These are phyloP conservation scores for Entonaema liquescens DNA, from an alignment of 495 filamentous ascomycete species.

Conservation along the genomic window DNA sequence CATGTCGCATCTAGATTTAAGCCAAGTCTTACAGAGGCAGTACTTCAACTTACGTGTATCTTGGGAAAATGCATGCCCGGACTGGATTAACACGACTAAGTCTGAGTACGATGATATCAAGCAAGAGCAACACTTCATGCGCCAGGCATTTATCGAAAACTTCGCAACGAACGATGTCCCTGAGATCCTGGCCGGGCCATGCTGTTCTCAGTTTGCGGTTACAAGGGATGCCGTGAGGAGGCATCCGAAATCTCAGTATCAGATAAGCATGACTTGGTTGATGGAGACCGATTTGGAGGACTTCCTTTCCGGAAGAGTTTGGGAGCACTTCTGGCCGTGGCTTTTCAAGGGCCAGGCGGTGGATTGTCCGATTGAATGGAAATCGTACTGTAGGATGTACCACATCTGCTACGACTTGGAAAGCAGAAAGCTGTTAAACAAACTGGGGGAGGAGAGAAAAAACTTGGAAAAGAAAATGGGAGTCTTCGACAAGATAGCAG, in stretches of 20 bases:
- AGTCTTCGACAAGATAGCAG: constrained; percentile 20
- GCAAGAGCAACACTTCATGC: constrained; percentile 68
- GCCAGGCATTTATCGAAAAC: constrained; percentile 43
- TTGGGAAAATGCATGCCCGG: constrained; percentile 63
- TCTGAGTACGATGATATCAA: constrained; percentile 61
- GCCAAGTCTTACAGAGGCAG: constrained; percentile 53
- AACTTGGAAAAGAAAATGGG: constrained; percentile 14
- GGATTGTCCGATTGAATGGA: constrained; percentile 66
- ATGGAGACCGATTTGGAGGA: constrained; percentile 68
- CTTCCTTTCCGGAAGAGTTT: constrained; percentile 73
- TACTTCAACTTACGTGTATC: constrained; percentile 63
- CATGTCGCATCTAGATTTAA: constrained; percentile 53
- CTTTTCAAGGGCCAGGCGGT: constrained; percentile 68
- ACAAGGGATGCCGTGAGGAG: constrained; percentile 64
- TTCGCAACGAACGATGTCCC: constrained; percentile 53
- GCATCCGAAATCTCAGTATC: constrained; percentile 67
- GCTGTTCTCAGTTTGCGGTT: constrained; percentile 77
- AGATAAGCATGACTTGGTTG: constrained; percentile 74
- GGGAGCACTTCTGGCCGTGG: constrained; percentile 80
- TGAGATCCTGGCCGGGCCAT: constrained; percentile 62
- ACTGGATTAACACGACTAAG: constrained; percentile 65
- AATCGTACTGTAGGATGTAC: constrained; percentile 48
- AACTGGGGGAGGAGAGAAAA: constrained; percentile 35
- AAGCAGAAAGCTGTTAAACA: constrained; percentile 20
- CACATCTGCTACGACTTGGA: constrained; percentile 45